These are phyloP conservation scores for Penicillium pulvis DNA, from an alignment of 495 filamentous ascomycete species.

Conservation along the genomic window DNA sequence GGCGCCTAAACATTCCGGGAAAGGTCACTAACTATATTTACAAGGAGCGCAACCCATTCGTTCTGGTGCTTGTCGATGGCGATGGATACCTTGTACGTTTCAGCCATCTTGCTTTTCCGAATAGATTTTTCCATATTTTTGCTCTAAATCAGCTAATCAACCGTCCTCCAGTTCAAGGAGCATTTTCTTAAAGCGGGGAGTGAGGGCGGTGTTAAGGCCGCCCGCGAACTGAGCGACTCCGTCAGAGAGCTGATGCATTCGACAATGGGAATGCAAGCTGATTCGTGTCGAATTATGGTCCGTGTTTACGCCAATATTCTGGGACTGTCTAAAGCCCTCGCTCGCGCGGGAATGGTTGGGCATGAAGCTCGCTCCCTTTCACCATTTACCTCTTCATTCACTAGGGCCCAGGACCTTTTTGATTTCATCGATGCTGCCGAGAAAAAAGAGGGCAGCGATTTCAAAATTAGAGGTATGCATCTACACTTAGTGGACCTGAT, in stretches of 20 bases:
- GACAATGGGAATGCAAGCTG: conserved; percentile 48
- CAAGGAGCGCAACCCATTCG: conserved; percentile 60
- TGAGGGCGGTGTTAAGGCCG: conserved; percentile 60
- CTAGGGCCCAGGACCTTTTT: conserved; percentile 57
- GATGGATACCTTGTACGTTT: conserved; percentile 55
- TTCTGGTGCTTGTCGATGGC: conserved; percentile 61
- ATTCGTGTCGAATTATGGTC: conserved; percentile 60
- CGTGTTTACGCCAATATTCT: conserved; percentile 62
- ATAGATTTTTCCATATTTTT: background rate
- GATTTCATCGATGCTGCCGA: conserved; percentile 65
- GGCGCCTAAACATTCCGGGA: background rate
- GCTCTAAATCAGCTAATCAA: background rate
- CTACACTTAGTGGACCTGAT: background rate
- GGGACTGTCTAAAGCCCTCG: conserved; percentile 52
- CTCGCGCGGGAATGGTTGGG: conserved; percentile 49
- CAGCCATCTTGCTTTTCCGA: background rate
- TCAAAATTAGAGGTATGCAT: conserved; percentile 57
- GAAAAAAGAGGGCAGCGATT: conserved; percentile 61
- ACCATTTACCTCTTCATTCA: conserved; percentile 60
- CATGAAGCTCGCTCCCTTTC: conserved; percentile 55
- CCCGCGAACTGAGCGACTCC: conserved; percentile 52
- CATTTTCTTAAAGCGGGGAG: conserved; percentile 50
- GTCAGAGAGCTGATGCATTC: conserved; percentile 48
- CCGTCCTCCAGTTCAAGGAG: conserved; percentile 51
- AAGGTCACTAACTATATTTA: conserved; percentile 1